phyloP scores from a whole-genome alignment of 192 early-diverging fungal species.

The Linnemannia elongata region DNA sequence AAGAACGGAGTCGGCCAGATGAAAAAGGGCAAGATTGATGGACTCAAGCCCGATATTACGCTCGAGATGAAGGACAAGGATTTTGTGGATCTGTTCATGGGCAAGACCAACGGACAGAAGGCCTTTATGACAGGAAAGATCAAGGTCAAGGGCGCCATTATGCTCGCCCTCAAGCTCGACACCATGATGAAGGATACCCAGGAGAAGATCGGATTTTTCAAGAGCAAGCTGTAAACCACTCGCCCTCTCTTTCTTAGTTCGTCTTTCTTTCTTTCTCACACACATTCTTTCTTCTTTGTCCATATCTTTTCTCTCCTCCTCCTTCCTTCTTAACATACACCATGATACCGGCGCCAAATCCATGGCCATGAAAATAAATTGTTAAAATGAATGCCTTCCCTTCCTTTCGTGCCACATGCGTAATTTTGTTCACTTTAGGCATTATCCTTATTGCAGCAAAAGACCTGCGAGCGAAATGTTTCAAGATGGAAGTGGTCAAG shows the following conservation, averaged over 20 bases:
- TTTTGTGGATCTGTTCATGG: slow-evolving; percentile 88
- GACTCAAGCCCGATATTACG: slow-evolving; percentile 79
- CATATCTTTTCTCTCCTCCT: not conserved
- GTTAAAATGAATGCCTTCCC: not conserved
- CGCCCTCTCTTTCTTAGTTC: too few species aligned
- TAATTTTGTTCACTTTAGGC: too few species aligned
- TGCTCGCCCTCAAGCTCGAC: slow-evolving; percentile 82
- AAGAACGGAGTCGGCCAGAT: slow-evolving; percentile 78
- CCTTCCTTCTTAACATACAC: too few species aligned
- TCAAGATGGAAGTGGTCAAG: too few species aligned
- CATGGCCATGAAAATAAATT: not conserved
- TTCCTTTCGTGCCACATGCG: too few species aligned
- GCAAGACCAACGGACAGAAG: slow-evolving; percentile 91
- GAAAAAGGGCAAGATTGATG: slow-evolving; percentile 74
- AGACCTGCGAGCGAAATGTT: too few species aligned
- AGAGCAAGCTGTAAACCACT: slow-evolving; percentile 66
- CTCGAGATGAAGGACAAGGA: slow-evolving; percentile 83
- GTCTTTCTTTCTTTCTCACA: not conserved
- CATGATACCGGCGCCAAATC: too few species aligned
- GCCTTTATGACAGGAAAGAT: slow-evolving; percentile 94
- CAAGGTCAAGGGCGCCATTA: slow-evolving; percentile 86
- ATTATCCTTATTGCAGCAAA: too few species aligned
- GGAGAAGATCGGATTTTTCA: slow-evolving; percentile 59
- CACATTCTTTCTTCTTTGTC: not conserved
- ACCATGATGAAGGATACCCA: slow-evolving; percentile 74